Conservation (phyloP, 148 eudicot species). For the Amaranthus palmeri region DNA sequence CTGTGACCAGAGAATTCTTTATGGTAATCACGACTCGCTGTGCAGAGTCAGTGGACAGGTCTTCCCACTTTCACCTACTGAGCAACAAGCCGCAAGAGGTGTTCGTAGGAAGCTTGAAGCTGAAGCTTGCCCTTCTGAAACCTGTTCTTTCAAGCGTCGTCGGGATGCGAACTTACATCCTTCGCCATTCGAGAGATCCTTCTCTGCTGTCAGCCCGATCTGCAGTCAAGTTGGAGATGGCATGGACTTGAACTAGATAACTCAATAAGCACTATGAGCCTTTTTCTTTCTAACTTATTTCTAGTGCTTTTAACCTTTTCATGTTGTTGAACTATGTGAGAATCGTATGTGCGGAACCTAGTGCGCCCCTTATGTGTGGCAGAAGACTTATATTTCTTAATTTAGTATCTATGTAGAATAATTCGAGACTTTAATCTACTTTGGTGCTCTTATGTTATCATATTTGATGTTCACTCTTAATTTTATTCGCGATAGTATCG, state of each 20-base stretch:
- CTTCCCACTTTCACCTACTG: slow-evolving; percentile 68
- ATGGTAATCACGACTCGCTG: slow-evolving; percentile 83
- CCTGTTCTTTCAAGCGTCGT: slow-evolving; percentile 80
- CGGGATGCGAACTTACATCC: slow-evolving; percentile 59
- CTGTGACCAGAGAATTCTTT: slow-evolving; percentile 90
- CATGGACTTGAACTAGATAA: slow-evolving; percentile 90
- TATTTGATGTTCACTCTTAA: slow-evolving; percentile 10
- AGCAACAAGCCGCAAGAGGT: slow-evolving; percentile 91
- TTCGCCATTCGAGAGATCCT: slow-evolving; percentile 91
- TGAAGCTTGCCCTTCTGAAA: slow-evolving; percentile 50
- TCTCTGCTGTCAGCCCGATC: slow-evolving; percentile 79
- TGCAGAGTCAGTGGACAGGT: slow-evolving; percentile 87
- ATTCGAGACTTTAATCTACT: slow-evolving; percentile 23
- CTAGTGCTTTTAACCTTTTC: slow-evolving; percentile 16
- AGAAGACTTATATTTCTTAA: slow-evolving; percentile 21
- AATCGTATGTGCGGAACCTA: slow-evolving; percentile 25
- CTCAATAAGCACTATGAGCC: slow-evolving; percentile 24
- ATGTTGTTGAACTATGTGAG: slow-evolving; percentile 31
- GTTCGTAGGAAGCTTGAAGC: slow-evolving; percentile 85
- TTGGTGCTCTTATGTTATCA: slow-evolving; percentile 9
- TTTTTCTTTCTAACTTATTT: slow-evolving; percentile 24
- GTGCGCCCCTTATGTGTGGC: slow-evolving; percentile 36
- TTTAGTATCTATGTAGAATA: slow-evolving; percentile 34
- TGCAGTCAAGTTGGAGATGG: slow-evolving; percentile 94
- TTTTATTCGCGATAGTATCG: neutral